Conservation (phyloP, 345 rosid species). For the Ceriops tagal region DNA sequence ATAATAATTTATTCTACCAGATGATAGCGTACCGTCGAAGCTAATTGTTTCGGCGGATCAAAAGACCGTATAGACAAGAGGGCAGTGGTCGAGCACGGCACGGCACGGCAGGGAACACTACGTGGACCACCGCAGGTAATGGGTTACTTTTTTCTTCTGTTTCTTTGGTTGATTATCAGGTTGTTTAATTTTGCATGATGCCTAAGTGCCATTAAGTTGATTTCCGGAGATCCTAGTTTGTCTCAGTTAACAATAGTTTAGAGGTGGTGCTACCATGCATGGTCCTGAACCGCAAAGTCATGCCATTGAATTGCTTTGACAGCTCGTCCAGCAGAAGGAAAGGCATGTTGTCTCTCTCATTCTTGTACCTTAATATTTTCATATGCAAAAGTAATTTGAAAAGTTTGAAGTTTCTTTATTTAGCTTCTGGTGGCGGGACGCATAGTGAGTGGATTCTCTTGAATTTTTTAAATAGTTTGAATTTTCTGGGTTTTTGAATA, state of each 20-base stretch:
- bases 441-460: too few species aligned
- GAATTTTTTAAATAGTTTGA: background rate
- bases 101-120: slow-evolving; percentile 77
- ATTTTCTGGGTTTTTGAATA: background rate
- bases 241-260: slow-evolving; percentile 51
- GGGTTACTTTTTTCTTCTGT: too few species aligned
- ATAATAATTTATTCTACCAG: too few species aligned
- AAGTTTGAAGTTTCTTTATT: too few species aligned
- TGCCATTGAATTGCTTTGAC: slow-evolving; percentile 82
- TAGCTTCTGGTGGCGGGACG: too few species aligned
- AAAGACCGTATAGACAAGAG: slow-evolving; percentile 58
- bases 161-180: too few species aligned
- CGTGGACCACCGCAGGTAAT: slow-evolving; percentile 90
- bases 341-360: slow-evolving; percentile 46
- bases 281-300: slow-evolving; percentile 95
- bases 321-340: slow-evolving; percentile 94
- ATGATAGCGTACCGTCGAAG: too few species aligned
- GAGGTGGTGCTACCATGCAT: slow-evolving; percentile 85
- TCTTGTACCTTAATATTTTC: background rate
- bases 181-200: background rate
- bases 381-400: too few species aligned
- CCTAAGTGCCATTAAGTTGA: background rate
- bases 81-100: slow-evolving; percentile 86
- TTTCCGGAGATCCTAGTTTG: slow-evolving; percentile 2
- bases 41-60: too few species aligned